Evolutionary conservation across 1,284 basidiomycete genomes (phyloP).

Genomic region (Blastosporella zonata): DNA sequence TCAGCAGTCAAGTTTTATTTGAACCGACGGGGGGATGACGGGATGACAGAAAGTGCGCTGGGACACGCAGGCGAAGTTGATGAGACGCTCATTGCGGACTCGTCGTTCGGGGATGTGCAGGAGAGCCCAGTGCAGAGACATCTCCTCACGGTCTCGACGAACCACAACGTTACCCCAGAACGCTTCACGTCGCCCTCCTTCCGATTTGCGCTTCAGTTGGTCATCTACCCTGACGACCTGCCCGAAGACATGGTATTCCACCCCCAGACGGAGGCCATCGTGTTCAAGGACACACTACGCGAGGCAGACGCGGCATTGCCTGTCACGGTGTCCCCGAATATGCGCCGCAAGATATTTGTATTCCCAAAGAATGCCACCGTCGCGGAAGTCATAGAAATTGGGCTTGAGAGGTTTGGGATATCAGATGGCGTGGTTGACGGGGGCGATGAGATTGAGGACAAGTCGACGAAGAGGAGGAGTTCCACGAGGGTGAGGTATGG

Average conservation of each 20-base stretch:
- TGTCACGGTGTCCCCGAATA: slow-evolving; percentile 53
- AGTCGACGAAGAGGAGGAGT: slow-evolving; percentile 78
- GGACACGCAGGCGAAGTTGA: slow-evolving; percentile 47
- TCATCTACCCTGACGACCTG: slow-evolving; percentile 86
- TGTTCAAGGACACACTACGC: slow-evolving; percentile 70
- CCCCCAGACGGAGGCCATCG: slow-evolving; percentile 85
- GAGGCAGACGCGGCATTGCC: slow-evolving; percentile 46
- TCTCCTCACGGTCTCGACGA: slow-evolving; percentile 45
- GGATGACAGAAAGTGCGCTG: slow-evolving; percentile 29
- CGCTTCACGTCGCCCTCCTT: slow-evolving; percentile 77
- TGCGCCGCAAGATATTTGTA: slow-evolving; percentile 75
- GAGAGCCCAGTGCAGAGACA: slow-evolving; percentile 28
- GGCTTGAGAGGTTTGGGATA: slow-evolving; percentile 90
- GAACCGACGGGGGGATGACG: slow-evolving; percentile 52
- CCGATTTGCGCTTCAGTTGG: slow-evolving; percentile 82
- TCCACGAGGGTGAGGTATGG: slow-evolving; percentile 78
- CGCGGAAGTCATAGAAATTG: slow-evolving; percentile 92
- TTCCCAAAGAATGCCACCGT: slow-evolving; percentile 94
- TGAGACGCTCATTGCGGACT: slow-evolving; percentile 48
- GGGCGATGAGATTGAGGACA: slow-evolving; percentile 95
- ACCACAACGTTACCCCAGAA: slow-evolving; percentile 56
- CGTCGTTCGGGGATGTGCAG: slow-evolving; percentile 26
- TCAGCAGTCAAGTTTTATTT: slow-evolving; percentile 96
- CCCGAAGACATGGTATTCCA: slow-evolving; percentile 95
- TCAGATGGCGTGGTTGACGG: slow-evolving; percentile 95